phyloP scores from a whole-genome alignment of 1,284 basidiomycete genomes.

The Trametes polyzona region DNA sequence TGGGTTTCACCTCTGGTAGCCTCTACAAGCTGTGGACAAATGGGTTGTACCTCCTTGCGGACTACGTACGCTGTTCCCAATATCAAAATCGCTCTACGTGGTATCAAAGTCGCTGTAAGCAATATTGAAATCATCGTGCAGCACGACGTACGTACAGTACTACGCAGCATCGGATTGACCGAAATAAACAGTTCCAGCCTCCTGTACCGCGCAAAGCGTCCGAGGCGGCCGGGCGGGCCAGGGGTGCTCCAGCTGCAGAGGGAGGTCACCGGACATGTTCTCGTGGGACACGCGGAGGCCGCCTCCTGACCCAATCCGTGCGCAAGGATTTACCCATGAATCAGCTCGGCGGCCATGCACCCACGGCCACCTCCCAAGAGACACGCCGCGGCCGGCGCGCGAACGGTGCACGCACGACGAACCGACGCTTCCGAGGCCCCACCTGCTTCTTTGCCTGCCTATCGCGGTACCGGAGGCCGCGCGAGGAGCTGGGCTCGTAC shows the following conservation, averaged over 20 bases:
- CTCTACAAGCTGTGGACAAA: too few species aligned
- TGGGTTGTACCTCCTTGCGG: too few species aligned
- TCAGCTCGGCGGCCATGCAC: constrained; percentile 18
- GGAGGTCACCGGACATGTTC: constrained; percentile 20
- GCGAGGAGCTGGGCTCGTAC: too few species aligned
- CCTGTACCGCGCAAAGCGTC: neutral
- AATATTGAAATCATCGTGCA: too few species aligned
- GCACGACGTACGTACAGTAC: too few species aligned
- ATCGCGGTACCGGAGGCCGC: constrained; percentile 14
- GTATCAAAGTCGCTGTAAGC: too few species aligned
- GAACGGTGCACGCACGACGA: too few species aligned
- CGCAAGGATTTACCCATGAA: constrained; percentile 11
- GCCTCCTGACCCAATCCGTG: constrained; percentile 14
- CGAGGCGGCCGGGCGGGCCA: constrained; percentile 6
- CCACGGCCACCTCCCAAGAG: constrained; percentile 11
- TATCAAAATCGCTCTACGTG: too few species aligned
- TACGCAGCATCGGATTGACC: too few species aligned
- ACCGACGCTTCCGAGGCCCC: constrained; percentile 6
- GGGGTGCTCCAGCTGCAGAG: constrained; percentile 15
- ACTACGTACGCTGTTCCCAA: too few species aligned
- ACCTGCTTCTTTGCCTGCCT: neutral
- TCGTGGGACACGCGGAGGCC: constrained; percentile 18
- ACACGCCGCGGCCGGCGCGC: constrained; percentile 24
- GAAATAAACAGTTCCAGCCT: neutral
- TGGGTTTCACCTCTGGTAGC: too few species aligned